Evolutionary conservation across 179 eudicot species (phyloP).

Genomic region (Beta lomatogona): DNA sequence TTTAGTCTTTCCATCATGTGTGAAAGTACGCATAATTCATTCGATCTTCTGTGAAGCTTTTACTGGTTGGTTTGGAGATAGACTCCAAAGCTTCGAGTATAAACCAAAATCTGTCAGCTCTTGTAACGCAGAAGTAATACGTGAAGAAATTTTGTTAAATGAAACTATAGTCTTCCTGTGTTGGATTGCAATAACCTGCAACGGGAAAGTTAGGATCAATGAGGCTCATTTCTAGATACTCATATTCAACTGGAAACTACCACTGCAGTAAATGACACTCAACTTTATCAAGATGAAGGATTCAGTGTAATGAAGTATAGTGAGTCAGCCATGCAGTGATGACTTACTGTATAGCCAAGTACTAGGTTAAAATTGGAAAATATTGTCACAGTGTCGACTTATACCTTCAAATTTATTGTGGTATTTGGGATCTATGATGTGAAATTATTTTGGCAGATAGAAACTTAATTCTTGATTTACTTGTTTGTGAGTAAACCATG

Average conservation of each 20-base stretch:
- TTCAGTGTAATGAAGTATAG: not conserved
- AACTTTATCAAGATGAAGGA: not conserved
- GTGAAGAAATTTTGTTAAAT: too few relatives aligned
- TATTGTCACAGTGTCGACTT: not conserved
- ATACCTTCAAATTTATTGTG: not conserved
- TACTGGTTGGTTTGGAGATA: too few relatives aligned
- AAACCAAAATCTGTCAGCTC: too few relatives aligned
- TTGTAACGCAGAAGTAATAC: too few relatives aligned
- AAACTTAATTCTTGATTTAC: not conserved
- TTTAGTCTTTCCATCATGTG: too few relatives aligned
- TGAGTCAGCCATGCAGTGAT: not conserved
- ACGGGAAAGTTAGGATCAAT: not conserved
- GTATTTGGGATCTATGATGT: not conserved
- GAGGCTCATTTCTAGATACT: not conserved
- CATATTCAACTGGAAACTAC: not conserved
- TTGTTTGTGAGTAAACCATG: not conserved
- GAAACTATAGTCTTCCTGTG: too few relatives aligned
- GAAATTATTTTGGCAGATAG: not conserved
- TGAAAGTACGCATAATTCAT: too few relatives aligned
- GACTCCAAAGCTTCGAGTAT: too few relatives aligned
- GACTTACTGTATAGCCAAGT: not conserved
- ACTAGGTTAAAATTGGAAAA: not conserved
- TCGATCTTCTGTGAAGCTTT: too few relatives aligned
- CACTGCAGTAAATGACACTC: not conserved
- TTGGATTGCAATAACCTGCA: too few relatives aligned